Conservation (phyloP, 2,329 filamentous ascomycete genomes). For the Fusarium sterilihyphosum region DNA sequence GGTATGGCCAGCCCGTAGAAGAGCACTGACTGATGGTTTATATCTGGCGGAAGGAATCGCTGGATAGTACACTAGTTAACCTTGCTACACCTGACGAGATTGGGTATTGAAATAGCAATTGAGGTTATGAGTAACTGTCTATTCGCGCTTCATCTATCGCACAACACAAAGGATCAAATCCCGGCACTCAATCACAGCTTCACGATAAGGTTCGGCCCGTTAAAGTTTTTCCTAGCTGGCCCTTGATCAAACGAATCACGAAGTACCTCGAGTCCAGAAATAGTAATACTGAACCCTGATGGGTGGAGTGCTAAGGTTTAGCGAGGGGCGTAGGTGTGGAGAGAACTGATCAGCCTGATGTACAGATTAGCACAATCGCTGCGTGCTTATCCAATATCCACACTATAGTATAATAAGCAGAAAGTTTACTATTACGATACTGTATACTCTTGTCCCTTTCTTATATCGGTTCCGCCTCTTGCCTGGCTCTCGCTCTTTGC, state of each 20-base stretch:
- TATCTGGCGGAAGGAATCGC: accelerated
- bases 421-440: accelerated
- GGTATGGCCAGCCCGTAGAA: not conserved
- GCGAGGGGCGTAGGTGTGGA: not conserved
- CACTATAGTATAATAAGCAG: not conserved
- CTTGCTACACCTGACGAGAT: accelerated
- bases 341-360: not conserved
- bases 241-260: not conserved
- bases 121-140: not conserved
- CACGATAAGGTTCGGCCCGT: not conserved
- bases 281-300: not conserved
- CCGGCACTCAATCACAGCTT: not conserved
- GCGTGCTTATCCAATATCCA: not conserved
- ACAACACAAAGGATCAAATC: not conserved
- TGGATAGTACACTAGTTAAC: not conserved
- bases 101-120: accelerated
- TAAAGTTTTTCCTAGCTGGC: not conserved
- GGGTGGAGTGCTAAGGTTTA: not conserved
- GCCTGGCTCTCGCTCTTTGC: not conserved
- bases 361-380: not conserved
- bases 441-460: accelerated
- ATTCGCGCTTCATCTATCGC: not conserved
- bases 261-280: not conserved
- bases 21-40: not conserved
- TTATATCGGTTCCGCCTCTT: accelerated